Percentiles rank a stretch among this genome's conserved stretches.
Evolutionary conservation across 129 eudicot genomes (phyloP).

Genomic region (Solidago caesia): DNA sequence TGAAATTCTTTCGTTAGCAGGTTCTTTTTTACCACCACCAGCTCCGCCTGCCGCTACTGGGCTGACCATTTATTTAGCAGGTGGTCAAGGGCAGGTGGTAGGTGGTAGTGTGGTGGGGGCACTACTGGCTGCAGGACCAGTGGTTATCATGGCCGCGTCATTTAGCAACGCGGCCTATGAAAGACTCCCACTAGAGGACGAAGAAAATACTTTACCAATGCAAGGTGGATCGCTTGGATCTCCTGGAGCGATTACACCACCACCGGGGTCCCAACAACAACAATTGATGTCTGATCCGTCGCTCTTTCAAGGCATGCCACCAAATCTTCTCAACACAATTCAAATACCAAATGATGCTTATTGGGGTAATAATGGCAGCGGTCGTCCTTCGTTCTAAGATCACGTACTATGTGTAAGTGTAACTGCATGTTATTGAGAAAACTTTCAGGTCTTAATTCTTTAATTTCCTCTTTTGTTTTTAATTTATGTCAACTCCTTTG

Average conservation of each 20-base stretch:
- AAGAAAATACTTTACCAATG: slow-evolving; percentile 41
- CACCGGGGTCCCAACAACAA: slow-evolving; percentile 34
- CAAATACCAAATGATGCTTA: slow-evolving; percentile 55
- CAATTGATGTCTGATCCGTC: slow-evolving; percentile 50
- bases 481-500: slow-evolving; percentile 15
- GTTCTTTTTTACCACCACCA: slow-evolving; percentile 75
- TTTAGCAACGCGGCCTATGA: slow-evolving; percentile 83
- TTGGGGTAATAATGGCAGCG: slow-evolving; percentile 56
- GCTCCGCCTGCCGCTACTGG: slow-evolving; percentile 78
- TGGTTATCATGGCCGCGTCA: slow-evolving; percentile 79
- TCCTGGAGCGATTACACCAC: slow-evolving; percentile 47
- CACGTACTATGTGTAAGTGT: slow-evolving; percentile 8
- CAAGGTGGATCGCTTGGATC: slow-evolving; percentile 64
- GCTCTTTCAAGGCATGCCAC: slow-evolving; percentile 58
- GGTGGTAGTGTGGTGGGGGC: slow-evolving; percentile 76
- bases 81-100: slow-evolving; percentile 86
- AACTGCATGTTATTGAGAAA: slow-evolving; percentile 14
- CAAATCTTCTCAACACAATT: slow-evolving; percentile 56
- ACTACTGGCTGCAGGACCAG: slow-evolving; percentile 72
- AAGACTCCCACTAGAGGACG: slow-evolving; percentile 73
- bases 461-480: slow-evolving; percentile 19
- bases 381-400: slow-evolving; percentile 48
- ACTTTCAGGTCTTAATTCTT: slow-evolving; percentile 33
- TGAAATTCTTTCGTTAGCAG: slow-evolving; percentile 72
- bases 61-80: slow-evolving; percentile 67